Evolutionary conservation across 1,139 yeast genomes (phyloP), one percentile per base, ranked within the genome.

Genomic region (Saccharomyces hybrid): DNA sequence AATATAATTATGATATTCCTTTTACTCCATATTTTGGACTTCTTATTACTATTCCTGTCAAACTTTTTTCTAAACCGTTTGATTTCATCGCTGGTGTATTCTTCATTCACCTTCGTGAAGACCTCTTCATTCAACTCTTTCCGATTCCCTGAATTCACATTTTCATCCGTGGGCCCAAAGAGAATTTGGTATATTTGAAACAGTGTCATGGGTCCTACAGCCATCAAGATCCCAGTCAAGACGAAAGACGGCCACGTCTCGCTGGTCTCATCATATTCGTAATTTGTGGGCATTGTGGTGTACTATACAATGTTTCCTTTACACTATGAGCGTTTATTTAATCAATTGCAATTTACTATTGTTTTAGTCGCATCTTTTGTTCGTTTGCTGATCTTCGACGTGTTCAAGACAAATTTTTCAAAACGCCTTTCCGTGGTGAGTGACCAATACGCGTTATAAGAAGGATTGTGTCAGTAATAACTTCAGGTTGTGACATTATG

Each of bases 161-260:
- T 48, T 13, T 52, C 52, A 5, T 52, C 56, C 7, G 54, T 57
- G 28, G 51, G 54, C 6, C 57, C 54, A 20, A 56, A 54, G 23
- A 52, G 41, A 23, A 64, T 52, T 23, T 42, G 64, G 56, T 66
- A 64, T 7, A 79, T 58, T 61, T 82, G 77, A 49, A 75, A 70
- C 16, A 82, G 61, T 0, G 97, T 86, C 56, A 82, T 67, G 5
- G 98, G 97, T 47, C 89, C 71, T 58, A 89, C 77, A 27, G 83
- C 80, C 53, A 82, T 78, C 11, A 83, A 70, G 53, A 87, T 75
- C 55, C 90, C 74, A 1, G 98, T 93, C 66, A 88, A 74, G 55
- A 86, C 81, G 67, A 91, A 93, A 70, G 86, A 90, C 48, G 99
- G 99, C 98, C 98, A 93, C 5, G 96, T 90, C 66, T 89, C 96